These are phyloP conservation scores for Colletotrichum falcatum DNA, from an alignment of 2,329 filamentous ascomycete species.

Conservation along the genomic window DNA sequence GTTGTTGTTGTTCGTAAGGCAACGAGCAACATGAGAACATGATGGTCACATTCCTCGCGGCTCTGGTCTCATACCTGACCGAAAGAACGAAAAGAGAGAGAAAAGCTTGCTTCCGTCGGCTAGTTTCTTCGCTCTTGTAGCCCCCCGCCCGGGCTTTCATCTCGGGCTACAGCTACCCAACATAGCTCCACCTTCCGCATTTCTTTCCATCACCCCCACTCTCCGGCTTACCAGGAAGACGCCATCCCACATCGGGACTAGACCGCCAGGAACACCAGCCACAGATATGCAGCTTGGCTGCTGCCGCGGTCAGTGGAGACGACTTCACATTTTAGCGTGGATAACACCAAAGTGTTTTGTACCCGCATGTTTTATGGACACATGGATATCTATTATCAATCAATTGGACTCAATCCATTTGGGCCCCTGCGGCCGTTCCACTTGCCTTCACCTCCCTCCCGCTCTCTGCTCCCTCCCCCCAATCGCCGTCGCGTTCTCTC, in stretches of 20 bases:
- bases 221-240: neutral
- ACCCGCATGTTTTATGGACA: conserved; percentile 12
- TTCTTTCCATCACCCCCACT: conserved; percentile 22
- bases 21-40: neutral
- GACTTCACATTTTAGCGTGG: conserved; percentile 20
- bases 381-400: conserved; percentile 36
- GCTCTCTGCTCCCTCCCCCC: neutral
- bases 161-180: conserved; percentile 35
- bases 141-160: conserved; percentile 25
- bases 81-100: neutral
- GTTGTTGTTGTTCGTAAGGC: neutral
- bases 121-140: conserved; percentile 3
- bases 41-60: conserved; percentile 26
- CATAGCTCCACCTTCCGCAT: conserved; percentile 25
- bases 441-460: conserved; percentile 1
- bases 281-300: conserved; percentile 27
- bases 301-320: conserved; percentile 36
- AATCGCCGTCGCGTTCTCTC: neutral
- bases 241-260: neutral
- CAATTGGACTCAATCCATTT: conserved; percentile 33
- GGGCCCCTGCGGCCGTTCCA: conserved; percentile 19
- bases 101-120: neutral
- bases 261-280: conserved; percentile 16
- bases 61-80: conserved; percentile 25
- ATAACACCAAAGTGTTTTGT: neutral